These are phyloP conservation scores for Penicillium maclennaniae DNA, from an alignment of 495 filamentous ascomycete species.

Conservation along the genomic window DNA sequence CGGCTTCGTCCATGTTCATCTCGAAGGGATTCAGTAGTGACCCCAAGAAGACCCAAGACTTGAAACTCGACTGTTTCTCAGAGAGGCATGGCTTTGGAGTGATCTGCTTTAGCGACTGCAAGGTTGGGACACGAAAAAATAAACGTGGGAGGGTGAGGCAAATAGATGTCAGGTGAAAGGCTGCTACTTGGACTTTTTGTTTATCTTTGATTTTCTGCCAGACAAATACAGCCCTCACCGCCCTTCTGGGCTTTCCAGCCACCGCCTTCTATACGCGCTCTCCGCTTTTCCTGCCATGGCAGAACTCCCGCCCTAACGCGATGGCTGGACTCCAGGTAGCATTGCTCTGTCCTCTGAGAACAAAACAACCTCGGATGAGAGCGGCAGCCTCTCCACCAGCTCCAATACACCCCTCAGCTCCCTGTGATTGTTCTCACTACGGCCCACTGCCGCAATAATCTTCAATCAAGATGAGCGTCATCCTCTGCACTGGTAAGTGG, in stretches of 20 bases:
- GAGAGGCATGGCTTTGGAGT: not conserved
- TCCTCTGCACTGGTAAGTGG: constrained; percentile 77
- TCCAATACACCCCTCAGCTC: too few relatives aligned
- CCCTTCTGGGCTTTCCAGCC: not conserved
- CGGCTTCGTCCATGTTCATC: not conserved
- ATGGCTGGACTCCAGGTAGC: not conserved
- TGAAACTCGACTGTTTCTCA: not conserved
- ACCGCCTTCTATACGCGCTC: not conserved
- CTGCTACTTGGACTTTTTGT: not conserved
- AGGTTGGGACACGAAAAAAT: not conserved
- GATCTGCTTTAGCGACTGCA: too few relatives aligned
- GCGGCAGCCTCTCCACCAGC: too few relatives aligned
- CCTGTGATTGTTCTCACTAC: too few relatives aligned
- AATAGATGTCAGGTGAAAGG: not conserved
- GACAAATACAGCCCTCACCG: not conserved
- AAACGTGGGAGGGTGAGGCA: not conserved
- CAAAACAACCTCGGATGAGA: not conserved
- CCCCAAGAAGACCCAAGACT: not conserved
- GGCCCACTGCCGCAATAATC: not conserved
- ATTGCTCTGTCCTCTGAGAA: not conserved
- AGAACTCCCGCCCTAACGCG: not conserved
- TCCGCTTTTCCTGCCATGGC: not conserved
- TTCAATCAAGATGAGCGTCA: constrained; percentile 66
- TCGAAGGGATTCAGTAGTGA: not conserved
- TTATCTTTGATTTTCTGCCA: not conserved